Conservation (phyloP, 805 yeast species). For the Metschnikowia reukaufii region DNA sequence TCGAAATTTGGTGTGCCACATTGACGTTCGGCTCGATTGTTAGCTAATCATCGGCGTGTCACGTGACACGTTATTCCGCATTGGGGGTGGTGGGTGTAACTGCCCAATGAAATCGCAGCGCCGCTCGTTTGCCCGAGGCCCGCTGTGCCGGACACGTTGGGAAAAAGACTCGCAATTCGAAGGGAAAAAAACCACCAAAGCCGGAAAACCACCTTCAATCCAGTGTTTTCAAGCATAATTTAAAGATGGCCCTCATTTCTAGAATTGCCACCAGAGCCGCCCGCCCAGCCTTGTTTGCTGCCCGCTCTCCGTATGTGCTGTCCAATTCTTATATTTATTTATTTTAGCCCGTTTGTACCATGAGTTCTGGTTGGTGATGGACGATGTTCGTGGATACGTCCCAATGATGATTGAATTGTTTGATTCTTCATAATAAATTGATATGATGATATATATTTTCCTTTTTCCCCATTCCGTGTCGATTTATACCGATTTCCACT, state of each 20-base stretch:
- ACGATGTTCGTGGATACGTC: not conserved
- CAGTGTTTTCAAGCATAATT: constrained; percentile 11
- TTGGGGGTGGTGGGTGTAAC: not conserved
- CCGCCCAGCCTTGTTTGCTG: constrained; percentile 43
- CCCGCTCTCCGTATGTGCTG: constrained; percentile 45
- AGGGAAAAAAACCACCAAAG: constrained; percentile 6
- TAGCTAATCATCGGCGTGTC: no score
- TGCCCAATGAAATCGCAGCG: constrained; percentile 20
- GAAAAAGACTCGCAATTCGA: constrained; percentile 4
- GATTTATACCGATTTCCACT: not conserved
- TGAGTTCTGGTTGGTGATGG: not conserved
- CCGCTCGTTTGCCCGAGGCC: constrained; percentile 8
- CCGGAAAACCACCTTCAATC: not conserved
- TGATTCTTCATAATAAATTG: not conserved
- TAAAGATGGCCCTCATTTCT: constrained; percentile 41
- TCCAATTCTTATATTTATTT: not conserved
- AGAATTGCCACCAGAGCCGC: constrained; percentile 45
- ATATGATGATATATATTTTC: not conserved
- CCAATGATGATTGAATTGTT: not conserved
- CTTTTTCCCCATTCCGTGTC: not conserved
- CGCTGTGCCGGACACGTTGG: constrained; percentile 15
- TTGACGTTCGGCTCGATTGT: no score
- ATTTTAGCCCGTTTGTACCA: not conserved
- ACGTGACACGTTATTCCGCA: not conserved
- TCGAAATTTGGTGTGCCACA: no score